Percentiles rank a stretch among this genome's conserved stretches.
These are phyloP conservation scores for Talaromyces atroroseus DNA, from an alignment of 2,329 filamentous ascomycete genomes.

Conservation along the genomic window DNA sequence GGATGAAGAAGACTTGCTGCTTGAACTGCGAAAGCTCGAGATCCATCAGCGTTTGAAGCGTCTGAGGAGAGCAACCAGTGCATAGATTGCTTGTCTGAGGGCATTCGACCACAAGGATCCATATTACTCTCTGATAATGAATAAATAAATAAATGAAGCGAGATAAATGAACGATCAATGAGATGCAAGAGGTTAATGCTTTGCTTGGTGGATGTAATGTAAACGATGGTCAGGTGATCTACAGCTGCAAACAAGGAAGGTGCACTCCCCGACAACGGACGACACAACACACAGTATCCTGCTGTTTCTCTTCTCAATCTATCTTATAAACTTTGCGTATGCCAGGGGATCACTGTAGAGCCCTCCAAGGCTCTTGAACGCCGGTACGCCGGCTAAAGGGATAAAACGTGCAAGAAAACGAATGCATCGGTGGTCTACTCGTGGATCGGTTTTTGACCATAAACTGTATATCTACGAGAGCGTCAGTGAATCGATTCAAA, in stretches of 20 bases:
- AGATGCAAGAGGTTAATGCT: neutral
- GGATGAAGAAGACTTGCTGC: conserved; percentile 31
- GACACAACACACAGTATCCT: too few relatives aligned
- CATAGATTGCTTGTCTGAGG: conserved; percentile 1
- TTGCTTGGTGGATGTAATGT: neutral
- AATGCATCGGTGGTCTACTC: neutral
- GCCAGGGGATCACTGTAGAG: too few relatives aligned
- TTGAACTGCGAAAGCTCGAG: conserved; percentile 32
- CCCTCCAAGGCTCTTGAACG: neutral
- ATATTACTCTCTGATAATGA: neutral
- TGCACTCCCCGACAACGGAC: neutral
- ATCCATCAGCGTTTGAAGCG: conserved; percentile 31
- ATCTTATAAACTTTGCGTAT: neutral
- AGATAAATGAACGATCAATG: neutral
- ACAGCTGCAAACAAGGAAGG: conserved; percentile 4
- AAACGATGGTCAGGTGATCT: neutral
- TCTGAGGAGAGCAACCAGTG: conserved; percentile 15
- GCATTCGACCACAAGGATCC: neutral
- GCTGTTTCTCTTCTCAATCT: too few relatives aligned
- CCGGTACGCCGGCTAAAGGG: neutral
- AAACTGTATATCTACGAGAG: conserved; percentile 13
- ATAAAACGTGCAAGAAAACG: neutral
- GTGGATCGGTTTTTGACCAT: conserved; percentile 9
- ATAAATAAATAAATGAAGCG: neutral
- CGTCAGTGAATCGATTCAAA: neutral